Evolutionary conservation across 257 asterid genomes (phyloP).

Genomic region (Knoxia roxburghii): DNA sequence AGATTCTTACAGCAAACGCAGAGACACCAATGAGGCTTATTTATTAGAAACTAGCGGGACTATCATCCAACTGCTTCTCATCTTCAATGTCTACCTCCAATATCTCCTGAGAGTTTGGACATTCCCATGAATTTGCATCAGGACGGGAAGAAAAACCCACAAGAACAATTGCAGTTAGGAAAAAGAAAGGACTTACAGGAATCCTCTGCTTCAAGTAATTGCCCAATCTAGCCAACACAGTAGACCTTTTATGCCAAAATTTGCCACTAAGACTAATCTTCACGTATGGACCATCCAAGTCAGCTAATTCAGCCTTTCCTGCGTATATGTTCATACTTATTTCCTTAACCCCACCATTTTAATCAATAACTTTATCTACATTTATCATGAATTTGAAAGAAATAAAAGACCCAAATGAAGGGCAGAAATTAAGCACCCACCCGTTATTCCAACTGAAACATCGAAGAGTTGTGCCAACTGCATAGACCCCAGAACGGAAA

Average conservation of each 20-base stretch:
- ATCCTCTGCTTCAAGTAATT: constrained; percentile 93
- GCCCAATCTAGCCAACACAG: constrained; percentile 74
- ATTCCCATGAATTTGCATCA: not conserved
- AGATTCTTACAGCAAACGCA: no score
- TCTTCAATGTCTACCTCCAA: constrained; percentile 94
- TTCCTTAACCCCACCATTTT: not conserved
- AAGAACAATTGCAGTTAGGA: not conserved
- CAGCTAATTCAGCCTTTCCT: constrained; percentile 90
- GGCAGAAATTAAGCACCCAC: constrained; percentile 24
- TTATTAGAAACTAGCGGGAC: constrained; percentile 74
- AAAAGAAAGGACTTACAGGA: constrained; percentile 45
- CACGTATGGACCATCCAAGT: constrained; percentile 85
- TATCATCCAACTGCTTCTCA: constrained; percentile 91
- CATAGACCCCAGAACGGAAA: constrained; percentile 10
- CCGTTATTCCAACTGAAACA: constrained; percentile 76
- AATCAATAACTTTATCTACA: not conserved
- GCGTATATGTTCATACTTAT: constrained; percentile 4
- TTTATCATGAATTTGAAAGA: not conserved
- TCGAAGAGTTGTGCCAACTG: constrained; percentile 91
- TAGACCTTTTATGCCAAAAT: constrained; percentile 77
- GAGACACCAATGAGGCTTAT: no score
- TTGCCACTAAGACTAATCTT: constrained; percentile 74
- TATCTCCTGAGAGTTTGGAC: constrained; percentile 51
- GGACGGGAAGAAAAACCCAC: not conserved
- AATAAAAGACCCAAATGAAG: not conserved